phyloP scores from a whole-genome alignment of 805 yeast genomes.

The Wickerhamiella kazuoi region DNA sequence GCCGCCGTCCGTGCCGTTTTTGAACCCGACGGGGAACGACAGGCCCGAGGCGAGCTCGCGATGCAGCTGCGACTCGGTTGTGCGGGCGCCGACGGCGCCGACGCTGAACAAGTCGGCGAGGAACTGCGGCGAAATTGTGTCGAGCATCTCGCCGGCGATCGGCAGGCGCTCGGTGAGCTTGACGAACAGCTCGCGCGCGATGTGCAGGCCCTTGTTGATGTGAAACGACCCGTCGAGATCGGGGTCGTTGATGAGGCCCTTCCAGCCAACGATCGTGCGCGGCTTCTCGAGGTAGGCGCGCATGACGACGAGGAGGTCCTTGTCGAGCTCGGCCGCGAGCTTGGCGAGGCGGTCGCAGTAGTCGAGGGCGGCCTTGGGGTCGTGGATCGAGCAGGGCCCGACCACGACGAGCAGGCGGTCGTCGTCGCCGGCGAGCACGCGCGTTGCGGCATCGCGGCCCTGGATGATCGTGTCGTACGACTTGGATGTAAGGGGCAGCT shows the following conservation, averaged over 20 bases:
- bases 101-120: slow-evolving; percentile 76
- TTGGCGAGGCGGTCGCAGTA: slow-evolving; percentile 56
- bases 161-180: slow-evolving; percentile 76
- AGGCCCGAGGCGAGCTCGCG: slow-evolving; percentile 95
- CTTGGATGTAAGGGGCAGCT: slow-evolving; percentile 45
- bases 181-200: slow-evolving; percentile 69
- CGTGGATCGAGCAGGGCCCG: slow-evolving; percentile 96
- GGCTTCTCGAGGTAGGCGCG: slow-evolving; percentile 97
- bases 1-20: slow-evolving; percentile 95
- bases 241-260: slow-evolving; percentile 94
- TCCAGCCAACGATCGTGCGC: slow-evolving; percentile 98
- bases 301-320: slow-evolving; percentile 75
- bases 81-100: slow-evolving; percentile 98
- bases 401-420: slow-evolving; percentile 78
- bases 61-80: slow-evolving; percentile 95
- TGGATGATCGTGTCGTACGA: slow-evolving; percentile 45
- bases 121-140: slow-evolving; percentile 93
- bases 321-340: slow-evolving; percentile 50
- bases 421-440: slow-evolving; percentile 53
- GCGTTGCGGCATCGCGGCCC: slow-evolving; percentile 66
- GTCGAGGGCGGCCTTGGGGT: slow-evolving; percentile 73
- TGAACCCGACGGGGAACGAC: slow-evolving; percentile 97
- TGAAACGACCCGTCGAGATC: slow-evolving; percentile 83
- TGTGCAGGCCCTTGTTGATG: slow-evolving; percentile 83
- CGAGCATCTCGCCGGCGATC: slow-evolving; percentile 95